Percentiles rank a stretch among this genome's conserved stretches.
Evolutionary conservation across 306 rosid genomes (phyloP).

Genomic region (Castanea sativa): DNA sequence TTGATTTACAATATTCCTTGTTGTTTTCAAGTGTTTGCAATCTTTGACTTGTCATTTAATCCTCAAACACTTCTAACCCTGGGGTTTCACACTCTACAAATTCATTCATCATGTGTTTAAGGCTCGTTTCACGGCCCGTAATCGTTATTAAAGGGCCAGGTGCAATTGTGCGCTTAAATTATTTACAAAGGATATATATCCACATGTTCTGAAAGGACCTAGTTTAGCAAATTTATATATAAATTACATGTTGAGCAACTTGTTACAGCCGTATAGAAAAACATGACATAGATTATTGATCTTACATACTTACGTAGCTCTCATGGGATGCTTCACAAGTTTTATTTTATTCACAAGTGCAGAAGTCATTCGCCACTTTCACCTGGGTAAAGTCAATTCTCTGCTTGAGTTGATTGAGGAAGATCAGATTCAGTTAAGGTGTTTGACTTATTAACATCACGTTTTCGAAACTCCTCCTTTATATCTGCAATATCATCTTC

Average conservation of each 20-base stretch:
- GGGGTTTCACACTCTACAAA: no score
- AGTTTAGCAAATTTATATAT: neutral
- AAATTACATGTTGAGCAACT: neutral
- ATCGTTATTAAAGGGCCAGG: no score
- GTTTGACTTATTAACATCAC: slow-evolving; percentile 64
- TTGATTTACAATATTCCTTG: no score
- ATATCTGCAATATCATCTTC: slow-evolving; percentile 53
- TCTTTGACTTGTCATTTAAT: no score
- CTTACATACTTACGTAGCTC: neutral
- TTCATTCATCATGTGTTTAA: no score
- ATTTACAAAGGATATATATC: neutral
- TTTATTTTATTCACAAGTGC: neutral
- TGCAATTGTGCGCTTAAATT: no score
- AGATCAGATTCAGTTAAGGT: slow-evolving; percentile 68
- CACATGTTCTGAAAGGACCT: neutral
- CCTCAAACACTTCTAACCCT: no score
- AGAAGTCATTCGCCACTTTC: neutral
- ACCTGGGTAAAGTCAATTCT: neutral
- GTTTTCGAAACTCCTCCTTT: slow-evolving; percentile 50
- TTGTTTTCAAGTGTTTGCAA: no score
- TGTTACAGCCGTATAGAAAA: neutral
- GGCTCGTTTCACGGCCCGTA: no score
- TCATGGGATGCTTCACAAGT: neutral
- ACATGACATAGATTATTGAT: neutral
- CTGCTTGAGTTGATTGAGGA: slow-evolving; percentile 14